These are phyloP conservation scores for Acacia concinna DNA, from an alignment of 331 rosid species.

Conservation along the genomic window DNA sequence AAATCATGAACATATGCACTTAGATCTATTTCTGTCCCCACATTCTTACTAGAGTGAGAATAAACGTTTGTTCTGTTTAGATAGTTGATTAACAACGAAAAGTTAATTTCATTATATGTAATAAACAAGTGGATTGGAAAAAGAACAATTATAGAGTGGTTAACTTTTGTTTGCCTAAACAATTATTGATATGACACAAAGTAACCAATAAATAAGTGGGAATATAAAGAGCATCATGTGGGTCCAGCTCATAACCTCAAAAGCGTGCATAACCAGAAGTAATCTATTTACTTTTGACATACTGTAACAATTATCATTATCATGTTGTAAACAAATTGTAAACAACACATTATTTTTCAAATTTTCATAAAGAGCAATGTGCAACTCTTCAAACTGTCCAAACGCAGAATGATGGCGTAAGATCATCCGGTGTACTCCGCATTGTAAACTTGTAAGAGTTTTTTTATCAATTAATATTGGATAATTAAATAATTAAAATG, in stretches of 20 bases:
- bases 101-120: not conserved
- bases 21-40: not conserved
- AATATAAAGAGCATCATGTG: not conserved
- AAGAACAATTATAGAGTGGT: not conserved
- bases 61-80: not conserved
- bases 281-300: not conserved
- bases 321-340: too few species aligned
- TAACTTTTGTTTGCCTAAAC: not conserved
- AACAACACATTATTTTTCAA: not conserved
- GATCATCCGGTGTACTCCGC: too few species aligned
- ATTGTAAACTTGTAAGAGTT: too few species aligned
- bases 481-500: too few species aligned
- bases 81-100: not conserved
- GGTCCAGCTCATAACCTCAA: not conserved
- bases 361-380: not conserved
- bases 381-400: too few species aligned
- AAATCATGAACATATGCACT: not conserved
- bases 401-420: too few species aligned
- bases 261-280: too few species aligned
- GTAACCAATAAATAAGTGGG: not conserved
- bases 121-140: not conserved
- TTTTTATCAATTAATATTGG: too few species aligned
- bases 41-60: not conserved
- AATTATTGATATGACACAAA: not conserved
- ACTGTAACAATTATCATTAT: not conserved